Conservation (phyloP, 768 basidiomycete genomes). For the Rhizopogon roseolus region DNA sequence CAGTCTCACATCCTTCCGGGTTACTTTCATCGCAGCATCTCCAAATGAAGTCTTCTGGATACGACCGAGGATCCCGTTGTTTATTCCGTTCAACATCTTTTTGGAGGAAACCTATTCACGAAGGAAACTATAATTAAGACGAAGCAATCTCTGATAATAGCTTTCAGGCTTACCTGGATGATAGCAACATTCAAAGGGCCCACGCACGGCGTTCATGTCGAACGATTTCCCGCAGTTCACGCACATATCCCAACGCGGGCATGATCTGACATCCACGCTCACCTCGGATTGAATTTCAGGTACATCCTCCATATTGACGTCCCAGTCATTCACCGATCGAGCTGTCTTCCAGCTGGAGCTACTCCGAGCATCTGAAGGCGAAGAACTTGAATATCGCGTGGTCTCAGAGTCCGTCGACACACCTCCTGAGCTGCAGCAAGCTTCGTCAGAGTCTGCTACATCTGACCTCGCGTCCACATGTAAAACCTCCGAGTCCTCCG, state of each 20-base stretch:
- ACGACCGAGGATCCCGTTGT: slow-evolving; percentile 26
- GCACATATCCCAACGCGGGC: slow-evolving; percentile 44
- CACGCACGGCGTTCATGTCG: slow-evolving; percentile 33
- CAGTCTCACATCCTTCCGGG: background rate
- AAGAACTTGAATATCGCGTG: background rate
- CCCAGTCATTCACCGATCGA: background rate
- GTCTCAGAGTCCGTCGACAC: background rate
- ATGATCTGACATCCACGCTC: background rate
- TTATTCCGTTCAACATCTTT: background rate
- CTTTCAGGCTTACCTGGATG: slow-evolving; percentile 48
- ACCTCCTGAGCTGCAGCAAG: background rate
- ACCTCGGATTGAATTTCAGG: background rate
- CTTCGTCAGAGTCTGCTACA: background rate
- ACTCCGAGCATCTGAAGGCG: background rate
- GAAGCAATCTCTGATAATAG: slow-evolving; percentile 10
- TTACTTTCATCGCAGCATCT: slow-evolving; percentile 38
- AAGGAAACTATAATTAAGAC: background rate
- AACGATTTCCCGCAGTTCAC: slow-evolving; percentile 43
- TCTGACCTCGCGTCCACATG: background rate
- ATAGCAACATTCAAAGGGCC: slow-evolving; percentile 40
- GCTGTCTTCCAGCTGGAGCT: background rate
- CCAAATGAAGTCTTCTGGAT: slow-evolving; percentile 48
- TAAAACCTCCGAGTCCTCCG: background rate
- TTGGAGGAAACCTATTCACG: background rate
- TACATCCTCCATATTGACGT: background rate